These are phyloP conservation scores for Prunella vulgaris DNA, from an alignment of 257 asterid species.

Conservation along the genomic window DNA sequence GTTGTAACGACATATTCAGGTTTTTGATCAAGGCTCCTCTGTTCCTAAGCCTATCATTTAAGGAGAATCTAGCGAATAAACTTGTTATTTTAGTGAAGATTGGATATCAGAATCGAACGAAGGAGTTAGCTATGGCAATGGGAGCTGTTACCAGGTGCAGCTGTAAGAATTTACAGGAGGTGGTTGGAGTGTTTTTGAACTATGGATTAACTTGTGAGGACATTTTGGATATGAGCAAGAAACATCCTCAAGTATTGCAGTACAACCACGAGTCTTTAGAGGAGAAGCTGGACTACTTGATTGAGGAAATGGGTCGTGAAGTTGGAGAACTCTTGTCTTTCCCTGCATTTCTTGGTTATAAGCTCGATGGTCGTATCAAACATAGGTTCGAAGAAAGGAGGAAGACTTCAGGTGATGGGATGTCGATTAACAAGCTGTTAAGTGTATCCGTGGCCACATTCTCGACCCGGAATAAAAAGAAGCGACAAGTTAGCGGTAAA, in stretches of 20 bases:
- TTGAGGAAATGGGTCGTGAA: constrained; percentile 85
- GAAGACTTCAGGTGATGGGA: constrained; percentile 58
- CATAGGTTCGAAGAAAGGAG: constrained; percentile 70
- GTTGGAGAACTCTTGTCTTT: constrained; percentile 74
- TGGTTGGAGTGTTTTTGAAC: constrained; percentile 54
- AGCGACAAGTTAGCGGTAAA: constrained; percentile 11
- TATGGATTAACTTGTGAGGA: constrained; percentile 72
- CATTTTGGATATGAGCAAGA: constrained; percentile 80
- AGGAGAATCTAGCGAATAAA: constrained; percentile 64
- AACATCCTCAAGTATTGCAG: constrained; percentile 81
- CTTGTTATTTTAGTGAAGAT: constrained; percentile 66
- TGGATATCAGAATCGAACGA: constrained; percentile 57
- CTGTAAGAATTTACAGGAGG: constrained; percentile 78
- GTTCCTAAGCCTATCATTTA: constrained; percentile 67
- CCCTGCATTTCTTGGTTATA: constrained; percentile 91
- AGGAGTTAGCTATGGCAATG: constrained; percentile 77
- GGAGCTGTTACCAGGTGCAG: constrained; percentile 93
- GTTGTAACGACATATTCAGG: constrained; percentile 52
- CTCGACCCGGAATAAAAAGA: constrained; percentile 44
- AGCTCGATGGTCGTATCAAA: constrained; percentile 74
- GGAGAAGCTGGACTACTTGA: constrained; percentile 75
- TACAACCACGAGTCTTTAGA: constrained; percentile 72
- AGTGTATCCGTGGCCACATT: constrained; percentile 72
- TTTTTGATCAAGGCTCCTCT: constrained; percentile 78
- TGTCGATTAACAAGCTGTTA: constrained; percentile 82